These are phyloP conservation scores for Hemileccinum rubropunctum DNA, from an alignment of 768 basidiomycete species.

Conservation along the genomic window DNA sequence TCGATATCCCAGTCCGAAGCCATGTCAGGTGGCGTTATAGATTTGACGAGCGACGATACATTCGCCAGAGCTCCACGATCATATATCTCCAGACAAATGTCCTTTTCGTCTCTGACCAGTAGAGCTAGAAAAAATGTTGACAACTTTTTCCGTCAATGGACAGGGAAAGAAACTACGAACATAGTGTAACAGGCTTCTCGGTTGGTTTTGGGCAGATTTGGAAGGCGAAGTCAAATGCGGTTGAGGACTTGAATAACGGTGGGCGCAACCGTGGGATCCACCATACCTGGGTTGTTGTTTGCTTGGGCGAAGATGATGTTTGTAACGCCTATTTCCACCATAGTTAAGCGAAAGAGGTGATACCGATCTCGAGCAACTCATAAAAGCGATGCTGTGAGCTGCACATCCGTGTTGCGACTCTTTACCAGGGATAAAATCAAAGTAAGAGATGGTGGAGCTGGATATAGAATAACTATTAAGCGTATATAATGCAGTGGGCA, in stretches of 20 bases:
- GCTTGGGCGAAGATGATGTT: slow-evolving; percentile 55
- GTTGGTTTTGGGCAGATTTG: too few species aligned
- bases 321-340: slow-evolving; percentile 45
- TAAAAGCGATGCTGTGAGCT: slow-evolving; percentile 72
- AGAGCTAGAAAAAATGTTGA: too few species aligned
- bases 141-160: too few species aligned
- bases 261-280: slow-evolving; percentile 48
- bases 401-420: slow-evolving; percentile 57
- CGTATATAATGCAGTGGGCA: slow-evolving; percentile 20
- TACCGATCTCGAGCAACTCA: too few species aligned
- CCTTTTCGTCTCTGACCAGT: too few species aligned
- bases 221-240: slow-evolving; percentile 47
- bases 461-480: slow-evolving; percentile 3
- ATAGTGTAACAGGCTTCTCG: slow-evolving; percentile 76
- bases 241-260: slow-evolving; percentile 70
- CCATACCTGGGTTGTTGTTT: slow-evolving; percentile 24
- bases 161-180: slow-evolving; percentile 42
- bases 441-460: slow-evolving; percentile 29
- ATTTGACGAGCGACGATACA: too few species aligned
- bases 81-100: too few species aligned
- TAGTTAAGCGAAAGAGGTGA: background rate
- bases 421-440: slow-evolving; percentile 52
- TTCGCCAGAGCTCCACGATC: too few species aligned
- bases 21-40: too few species aligned
- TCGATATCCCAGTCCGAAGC: too few species aligned